Percentiles rank a stretch among this genome's conserved stretches.
Conservation (phyloP, 2,329 filamentous ascomycete species). For the Didymella keratinophila region DNA sequence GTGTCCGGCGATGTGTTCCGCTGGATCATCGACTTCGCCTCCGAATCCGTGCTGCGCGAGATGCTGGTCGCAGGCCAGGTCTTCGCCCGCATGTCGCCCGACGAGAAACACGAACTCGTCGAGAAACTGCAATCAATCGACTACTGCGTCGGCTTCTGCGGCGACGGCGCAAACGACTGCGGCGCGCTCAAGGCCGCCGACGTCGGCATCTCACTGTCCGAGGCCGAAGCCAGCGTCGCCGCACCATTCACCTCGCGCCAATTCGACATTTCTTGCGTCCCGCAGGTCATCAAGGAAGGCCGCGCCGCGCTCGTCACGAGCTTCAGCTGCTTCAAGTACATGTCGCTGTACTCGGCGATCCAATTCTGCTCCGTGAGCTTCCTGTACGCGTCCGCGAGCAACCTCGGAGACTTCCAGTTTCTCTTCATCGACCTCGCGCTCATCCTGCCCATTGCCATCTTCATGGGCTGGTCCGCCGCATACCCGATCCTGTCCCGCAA, state of each 20-base stretch:
- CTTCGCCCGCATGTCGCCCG: conserved; percentile 97
- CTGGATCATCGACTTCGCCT: conserved; percentile 92
- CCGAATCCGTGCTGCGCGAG: conserved; percentile 78
- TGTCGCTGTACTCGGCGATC: conserved; percentile 99
- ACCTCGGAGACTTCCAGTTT: conserved; percentile 97
- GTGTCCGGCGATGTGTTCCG: conserved; percentile 94
- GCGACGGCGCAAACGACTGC: conserved; percentile 97
- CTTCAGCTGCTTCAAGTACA: conserved; percentile 99
- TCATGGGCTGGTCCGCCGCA: conserved; percentile 97
- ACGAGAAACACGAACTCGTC: conserved; percentile 97
- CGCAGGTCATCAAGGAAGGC: conserved; percentile 90
- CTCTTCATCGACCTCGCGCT: conserved; percentile 92
- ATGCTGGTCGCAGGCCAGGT: conserved; percentile 93
- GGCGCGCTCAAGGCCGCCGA: conserved; percentile 96
- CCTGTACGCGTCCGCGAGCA: conserved; percentile 90
- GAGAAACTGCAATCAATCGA: conserved; percentile 97
- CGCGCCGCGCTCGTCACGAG: conserved; percentile 95
- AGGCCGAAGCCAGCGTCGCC: conserved; percentile 97
- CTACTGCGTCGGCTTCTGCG: conserved; percentile 95
- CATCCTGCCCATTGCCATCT: conserved; percentile 95
- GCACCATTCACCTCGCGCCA: conserved; percentile 94
- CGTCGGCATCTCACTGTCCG: conserved; percentile 94
- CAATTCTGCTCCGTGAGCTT: conserved; percentile 98
- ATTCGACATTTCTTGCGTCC: conserved; percentile 96
- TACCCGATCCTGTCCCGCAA: conserved; percentile 80